Evolutionary conservation across 352 stramenopile genomes (phyloP), one percentile per base, ranked within the genome.

Genomic region (Phytophthora macrochlamydospora): DNA sequence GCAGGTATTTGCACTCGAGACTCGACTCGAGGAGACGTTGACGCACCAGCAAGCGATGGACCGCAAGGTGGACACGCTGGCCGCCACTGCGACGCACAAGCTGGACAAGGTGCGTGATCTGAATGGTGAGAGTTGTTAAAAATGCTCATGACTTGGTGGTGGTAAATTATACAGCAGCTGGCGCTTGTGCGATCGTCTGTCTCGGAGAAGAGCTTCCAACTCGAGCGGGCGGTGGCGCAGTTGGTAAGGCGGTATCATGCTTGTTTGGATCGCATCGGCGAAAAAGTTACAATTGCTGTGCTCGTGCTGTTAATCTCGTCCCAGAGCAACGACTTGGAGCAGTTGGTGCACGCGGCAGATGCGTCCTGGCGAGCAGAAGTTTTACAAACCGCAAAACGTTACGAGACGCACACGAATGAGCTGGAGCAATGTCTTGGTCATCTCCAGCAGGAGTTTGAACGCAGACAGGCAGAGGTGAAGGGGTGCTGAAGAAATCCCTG

Each of bases 201-300:
- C 29, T 89, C 83, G 31, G 83, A 89, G 37, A 91, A 87, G 52
- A 76, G 68, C 11, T 70, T 87, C 46, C 59, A 72, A 3, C 68
- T 89, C 48, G 78, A 91, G 31, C 37, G 72, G 29, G 74, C 78
- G 29, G 53, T 87, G 9, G 59, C 71, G 30, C 67, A 77, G 35
- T 31, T 87, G 66, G 83, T 91, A 59, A 28, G 64, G 12, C 12
- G 51, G 18, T 29, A 4, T 24, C 29, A 43, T 44, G 40, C n/a
- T 45, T 51, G 18, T 32, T 45, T 4, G 9, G 4, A 46, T 35
- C 31, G 38, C 11, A 3, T 45, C 38, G 4, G 18, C 8, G 8
- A 24, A 24, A 24, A 24, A 24, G 18, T 24, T 24, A 52, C 30
- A 50, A 44, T 56, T 56, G 24, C 13, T 37, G 7, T 29, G 37